These are phyloP conservation scores for Angomonas ambiguus DNA, from an alignment of 208 protist species.

Conservation along the genomic window DNA sequence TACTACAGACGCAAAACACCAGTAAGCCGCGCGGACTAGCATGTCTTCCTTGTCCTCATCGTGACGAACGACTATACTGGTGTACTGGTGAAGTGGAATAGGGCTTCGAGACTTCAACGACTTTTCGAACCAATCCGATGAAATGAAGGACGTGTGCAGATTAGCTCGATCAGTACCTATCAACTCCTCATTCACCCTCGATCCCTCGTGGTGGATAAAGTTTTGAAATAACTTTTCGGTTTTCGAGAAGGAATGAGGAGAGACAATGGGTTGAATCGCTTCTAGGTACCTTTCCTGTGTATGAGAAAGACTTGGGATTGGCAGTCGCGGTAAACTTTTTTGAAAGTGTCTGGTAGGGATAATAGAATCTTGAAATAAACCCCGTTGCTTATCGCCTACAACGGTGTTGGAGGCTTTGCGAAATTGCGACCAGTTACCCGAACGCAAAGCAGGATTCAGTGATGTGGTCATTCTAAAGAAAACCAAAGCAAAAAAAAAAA, in stretches of 20 bases:
- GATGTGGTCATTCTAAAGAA: neutral
- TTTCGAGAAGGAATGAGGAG: conserved; percentile 33
- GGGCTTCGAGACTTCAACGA: conserved; percentile 47
- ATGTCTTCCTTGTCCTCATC: conserved; percentile 45
- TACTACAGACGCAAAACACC: conserved; percentile 59
- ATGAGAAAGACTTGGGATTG: conserved; percentile 51
- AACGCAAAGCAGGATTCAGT: neutral
- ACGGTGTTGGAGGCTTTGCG: neutral
- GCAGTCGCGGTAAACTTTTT: conserved; percentile 69
- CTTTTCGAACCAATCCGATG: conserved; percentile 69
- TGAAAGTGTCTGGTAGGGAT: conserved; percentile 81
- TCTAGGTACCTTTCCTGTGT: conserved; percentile 53
- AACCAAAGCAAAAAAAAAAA: neutral
- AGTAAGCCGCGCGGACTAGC: conserved; percentile 66
- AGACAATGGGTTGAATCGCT: conserved; percentile 44
- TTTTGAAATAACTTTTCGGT: conserved; percentile 31
- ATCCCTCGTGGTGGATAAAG: conserved; percentile 56
- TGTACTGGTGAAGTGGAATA: conserved; percentile 63
- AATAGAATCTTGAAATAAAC: conserved; percentile 13
- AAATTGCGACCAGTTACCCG: neutral
- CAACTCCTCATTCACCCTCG: conserved; percentile 60
- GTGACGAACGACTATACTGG: conserved; percentile 40
- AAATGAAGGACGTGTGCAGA: conserved; percentile 84
- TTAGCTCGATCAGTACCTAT: conserved; percentile 73
- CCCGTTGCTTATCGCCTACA: conserved; percentile 13